Evolutionary conservation across 2,329 filamentous ascomycete genomes (phyloP), one percentile per base, ranked within the genome.

Genomic region (Dactylonectria estremocensis): DNA sequence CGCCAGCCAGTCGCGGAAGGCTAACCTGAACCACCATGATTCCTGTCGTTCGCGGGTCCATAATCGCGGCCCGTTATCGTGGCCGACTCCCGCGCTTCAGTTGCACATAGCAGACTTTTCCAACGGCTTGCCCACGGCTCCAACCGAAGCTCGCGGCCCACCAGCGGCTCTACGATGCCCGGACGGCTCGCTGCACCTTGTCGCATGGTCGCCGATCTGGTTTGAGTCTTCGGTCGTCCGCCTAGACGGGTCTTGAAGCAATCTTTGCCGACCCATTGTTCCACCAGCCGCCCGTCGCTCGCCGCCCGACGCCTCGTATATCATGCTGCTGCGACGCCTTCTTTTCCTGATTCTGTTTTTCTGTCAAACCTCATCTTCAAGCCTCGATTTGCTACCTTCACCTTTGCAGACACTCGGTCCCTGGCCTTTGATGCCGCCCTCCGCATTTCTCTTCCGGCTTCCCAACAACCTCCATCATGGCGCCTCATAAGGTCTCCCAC

Each of bases 41-140:
- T n/a, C n/a, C n/a, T n/a, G n/a, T n/a, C n/a, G n/a, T n/a, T n/a
- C n/a, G n/a, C n/a, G n/a, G n/a, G n/a, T n/a, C n/a, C n/a, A n/a
- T n/a, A n/a, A n/a, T 9, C 28, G 9, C 24, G 52, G 49, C 40
- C 35, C 24, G 52, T 46, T 13, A 28, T 20, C 40, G 37, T 45
- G 59, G 55, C 68, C 68, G 68, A 70, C 68, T 69, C 52, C 69
- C 69, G 66, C 52, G 46, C 48, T 28, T 45, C 28, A 24, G n/a
- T 48, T 8, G 43, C 54, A 45, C 40, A 5, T 11, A 22, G 16
- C 37, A 28, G 33, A 37, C 33, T 40, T 48, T 50, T 52, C 62
- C 48, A 55, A 55, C 62, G 58, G 33, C 64, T 37, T 43, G 37
- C 9, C 24, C 46, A 66, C 61, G 37, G 55, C 24, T 28, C 24